phyloP scores from a whole-genome alignment of 129 eudicot genomes.

The Kitagawia praeruptora region DNA sequence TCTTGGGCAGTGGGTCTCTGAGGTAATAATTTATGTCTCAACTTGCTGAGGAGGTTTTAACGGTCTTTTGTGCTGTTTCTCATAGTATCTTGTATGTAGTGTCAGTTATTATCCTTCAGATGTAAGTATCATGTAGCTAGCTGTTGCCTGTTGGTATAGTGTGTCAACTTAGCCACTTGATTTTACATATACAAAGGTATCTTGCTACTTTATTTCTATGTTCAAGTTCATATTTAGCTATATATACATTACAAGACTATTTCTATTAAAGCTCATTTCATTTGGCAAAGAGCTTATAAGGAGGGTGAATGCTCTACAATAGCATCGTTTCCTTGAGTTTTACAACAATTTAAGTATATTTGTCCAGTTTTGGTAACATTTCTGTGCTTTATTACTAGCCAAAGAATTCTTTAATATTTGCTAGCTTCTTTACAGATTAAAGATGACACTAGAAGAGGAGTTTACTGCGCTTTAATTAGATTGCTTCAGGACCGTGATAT shows the following conservation, averaged over 20 bases:
- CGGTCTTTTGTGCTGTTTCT: neutral
- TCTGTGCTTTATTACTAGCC: neutral
- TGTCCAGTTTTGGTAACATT: neutral
- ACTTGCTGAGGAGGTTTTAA: neutral
- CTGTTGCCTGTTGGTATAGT: neutral
- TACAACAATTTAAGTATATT: neutral
- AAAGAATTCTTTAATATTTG: neutral
- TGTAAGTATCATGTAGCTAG: neutral
- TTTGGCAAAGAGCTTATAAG: neutral
- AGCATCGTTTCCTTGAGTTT: neutral
- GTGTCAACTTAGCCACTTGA: neutral
- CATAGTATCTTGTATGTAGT: neutral
- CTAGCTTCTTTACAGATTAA: slow-evolving; percentile 46
- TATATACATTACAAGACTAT: neutral
- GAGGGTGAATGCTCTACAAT: neutral
- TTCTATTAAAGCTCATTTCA: neutral
- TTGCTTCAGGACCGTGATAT: slow-evolving; percentile 85
- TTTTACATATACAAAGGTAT: neutral
- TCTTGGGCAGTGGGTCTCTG: slow-evolving; percentile 99
- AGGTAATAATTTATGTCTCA: slow-evolving; percentile 43
- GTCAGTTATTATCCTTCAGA: neutral
- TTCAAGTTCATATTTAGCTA: neutral
- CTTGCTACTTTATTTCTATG: neutral
- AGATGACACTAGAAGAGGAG: slow-evolving; percentile 86
- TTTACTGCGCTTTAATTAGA: slow-evolving; percentile 80